phyloP scores from a whole-genome alignment of 2,329 filamentous ascomycete genomes.

The Sarocladium strictum region DNA sequence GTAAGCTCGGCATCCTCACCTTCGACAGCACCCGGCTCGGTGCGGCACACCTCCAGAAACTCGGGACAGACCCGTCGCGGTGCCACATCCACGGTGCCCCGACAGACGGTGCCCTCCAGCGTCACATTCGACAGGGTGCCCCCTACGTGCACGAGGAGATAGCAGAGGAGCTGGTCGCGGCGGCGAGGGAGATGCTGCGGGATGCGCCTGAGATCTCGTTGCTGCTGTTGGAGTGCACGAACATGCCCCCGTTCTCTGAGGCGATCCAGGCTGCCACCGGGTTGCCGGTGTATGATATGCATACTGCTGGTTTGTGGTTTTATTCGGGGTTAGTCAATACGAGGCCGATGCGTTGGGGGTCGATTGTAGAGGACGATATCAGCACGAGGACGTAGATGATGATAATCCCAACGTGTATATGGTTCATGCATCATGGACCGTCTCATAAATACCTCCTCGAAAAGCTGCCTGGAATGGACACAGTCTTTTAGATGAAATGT shows the following conservation, averaged over 20 bases:
- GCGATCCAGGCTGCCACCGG: constrained; percentile 23
- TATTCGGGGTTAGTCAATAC: constrained; percentile 24
- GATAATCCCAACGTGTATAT: too few species aligned
- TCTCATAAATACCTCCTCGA: too few species aligned
- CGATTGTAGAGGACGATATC: neutral
- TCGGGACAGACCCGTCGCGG: constrained; percentile 17
- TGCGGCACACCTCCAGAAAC: constrained; percentile 14
- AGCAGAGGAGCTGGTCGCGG: constrained; percentile 17
- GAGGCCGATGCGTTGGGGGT: constrained; percentile 12
- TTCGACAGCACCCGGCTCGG: constrained; percentile 22
- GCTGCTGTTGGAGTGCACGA: constrained; percentile 26
- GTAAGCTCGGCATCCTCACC: constrained; percentile 24
- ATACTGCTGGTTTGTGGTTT: constrained; percentile 28
- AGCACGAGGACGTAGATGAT: neutral
- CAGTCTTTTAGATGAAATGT: too few species aligned
- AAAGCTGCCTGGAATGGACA: too few species aligned
- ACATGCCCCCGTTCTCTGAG: constrained; percentile 29
- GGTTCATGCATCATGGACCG: too few species aligned
- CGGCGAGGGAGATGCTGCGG: constrained; percentile 13
- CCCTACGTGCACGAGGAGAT: constrained; percentile 16
- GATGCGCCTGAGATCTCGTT: constrained; percentile 16
- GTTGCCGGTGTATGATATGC: constrained; percentile 29
- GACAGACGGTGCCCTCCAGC: constrained; percentile 16
- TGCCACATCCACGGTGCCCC: constrained; percentile 18
- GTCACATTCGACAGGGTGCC: constrained; percentile 14